Base-by-base conservation (phyloP, 768 basidiomycete species). In the Suillus variegatus region DNA sequence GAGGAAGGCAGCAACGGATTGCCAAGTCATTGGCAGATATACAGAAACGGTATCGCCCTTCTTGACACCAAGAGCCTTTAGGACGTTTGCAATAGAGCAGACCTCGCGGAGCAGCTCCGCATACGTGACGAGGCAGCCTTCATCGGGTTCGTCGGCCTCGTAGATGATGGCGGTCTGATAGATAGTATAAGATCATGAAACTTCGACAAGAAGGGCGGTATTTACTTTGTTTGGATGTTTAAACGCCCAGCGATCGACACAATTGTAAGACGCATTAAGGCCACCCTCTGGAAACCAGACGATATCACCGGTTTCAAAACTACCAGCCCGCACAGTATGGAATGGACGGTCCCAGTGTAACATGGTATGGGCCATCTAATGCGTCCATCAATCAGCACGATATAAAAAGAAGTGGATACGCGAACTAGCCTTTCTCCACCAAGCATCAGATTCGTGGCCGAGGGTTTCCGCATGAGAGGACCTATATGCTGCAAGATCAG, bases 211-310 rank as follows among this genome's bases (percentile, higher is more conserved):
- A 41, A 62, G 52, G 18, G 4, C 25, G 9, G n/a, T 10, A 6
- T 73, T 56, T 64, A 88, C 91, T 80, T 88, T 90, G 76, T 97
- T 80, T 0, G 97, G 97, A 72, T 95, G 81, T 74, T 88, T 86
- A 81, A 91, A 95, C 18, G 94, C 97, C 90, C 94, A 96, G 64
- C 97, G 88, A 77, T 99, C 97, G 60, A 99, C 94, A 72, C 95
- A 97, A 79, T 99, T 99, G 84, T 99, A 99, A 10, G 94, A 88
- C 1, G 91, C 97, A 73, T 96, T 97, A 70, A 97, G 79, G 5
- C 83, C 90, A 38, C 97, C 97, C 72, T 99, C 96, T 6, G 94
- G 94, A 85, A 98, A 99, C 97, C 97, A 99, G 67, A 85, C 85
- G 65, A 97, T 88, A 75, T 97, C 94, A 36, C 96, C 97, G 2